phyloP scores from a whole-genome alignment of 225 moss, liverwort and hornwort genomes.

The Asterella californica region DNA sequence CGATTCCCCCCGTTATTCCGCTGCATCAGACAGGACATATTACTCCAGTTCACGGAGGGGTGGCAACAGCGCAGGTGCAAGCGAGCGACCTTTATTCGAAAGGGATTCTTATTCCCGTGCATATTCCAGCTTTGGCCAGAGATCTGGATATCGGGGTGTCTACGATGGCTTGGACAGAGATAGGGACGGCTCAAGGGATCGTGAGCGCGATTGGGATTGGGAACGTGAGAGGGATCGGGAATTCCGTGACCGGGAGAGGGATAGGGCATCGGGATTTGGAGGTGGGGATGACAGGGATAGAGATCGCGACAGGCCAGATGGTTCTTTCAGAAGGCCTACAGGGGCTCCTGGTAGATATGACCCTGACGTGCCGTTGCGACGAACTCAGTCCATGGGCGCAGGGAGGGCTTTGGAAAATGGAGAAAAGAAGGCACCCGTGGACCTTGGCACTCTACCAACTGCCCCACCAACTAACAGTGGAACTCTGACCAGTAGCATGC shows the following conservation, averaged over 20 bases:
- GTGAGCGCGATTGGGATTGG: conserved; percentile 99
- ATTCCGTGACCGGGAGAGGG: conserved; percentile 67
- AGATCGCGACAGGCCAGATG: conserved; percentile 69
- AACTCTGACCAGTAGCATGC: conserved; percentile 95
- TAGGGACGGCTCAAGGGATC: conserved; percentile 56
- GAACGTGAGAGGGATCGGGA: conserved; percentile 72
- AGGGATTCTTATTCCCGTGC: conserved; percentile 56
- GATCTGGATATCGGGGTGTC: conserved; percentile 69
- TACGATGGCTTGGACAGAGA: conserved; percentile 80
- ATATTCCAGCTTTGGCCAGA: conserved; percentile 92
- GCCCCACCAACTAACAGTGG: conserved; percentile 81
- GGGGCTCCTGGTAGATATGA: conserved; percentile 70
- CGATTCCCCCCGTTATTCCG: conserved; percentile 76
- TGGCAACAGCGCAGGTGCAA: conserved; percentile 47
- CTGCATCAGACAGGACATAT: conserved; percentile 57
- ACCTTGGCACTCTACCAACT: conserved; percentile 61
- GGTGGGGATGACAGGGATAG: conserved; percentile 72
- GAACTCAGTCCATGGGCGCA: conserved; percentile 87
- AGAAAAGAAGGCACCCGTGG: conserved; percentile 69
- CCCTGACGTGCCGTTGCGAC: conserved; percentile 55
- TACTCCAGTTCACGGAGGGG: conserved; percentile 53
- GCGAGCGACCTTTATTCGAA: conserved; percentile 55
- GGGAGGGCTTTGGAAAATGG: conserved; percentile 85
- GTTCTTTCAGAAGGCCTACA: conserved; percentile 69
- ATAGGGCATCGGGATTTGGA: conserved; percentile 83